phyloP scores from a whole-genome alignment of 768 basidiomycete species.

The Russula sp. region DNA sequence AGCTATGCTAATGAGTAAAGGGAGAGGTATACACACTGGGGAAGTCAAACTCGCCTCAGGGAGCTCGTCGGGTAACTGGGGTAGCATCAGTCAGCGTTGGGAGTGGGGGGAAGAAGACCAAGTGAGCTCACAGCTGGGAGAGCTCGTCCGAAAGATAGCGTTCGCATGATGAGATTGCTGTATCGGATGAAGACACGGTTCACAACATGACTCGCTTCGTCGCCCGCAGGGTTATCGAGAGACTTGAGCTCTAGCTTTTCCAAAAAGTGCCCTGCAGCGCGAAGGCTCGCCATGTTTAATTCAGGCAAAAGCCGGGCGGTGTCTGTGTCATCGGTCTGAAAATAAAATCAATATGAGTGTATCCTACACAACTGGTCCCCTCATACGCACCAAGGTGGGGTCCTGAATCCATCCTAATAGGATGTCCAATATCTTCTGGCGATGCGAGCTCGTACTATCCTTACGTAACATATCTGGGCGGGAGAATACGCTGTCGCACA shows the following conservation, averaged over 20 bases:
- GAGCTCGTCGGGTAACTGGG: slow-evolving; percentile 6
- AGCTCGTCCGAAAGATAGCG: slow-evolving; percentile 45
- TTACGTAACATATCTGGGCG: slow-evolving; percentile 59
- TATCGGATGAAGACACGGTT: slow-evolving; percentile 78
- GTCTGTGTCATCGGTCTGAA: slow-evolving; percentile 33
- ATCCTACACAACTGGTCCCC: not conserved
- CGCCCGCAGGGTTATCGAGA: slow-evolving; percentile 47
- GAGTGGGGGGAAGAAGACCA: not conserved
- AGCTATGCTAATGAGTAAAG: not conserved
- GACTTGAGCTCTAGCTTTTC: slow-evolving; percentile 65
- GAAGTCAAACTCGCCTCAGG: not conserved
- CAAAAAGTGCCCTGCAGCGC: slow-evolving; percentile 66
- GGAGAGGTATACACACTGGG: not conserved
- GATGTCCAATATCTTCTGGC: slow-evolving; percentile 67
- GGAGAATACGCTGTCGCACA: slow-evolving; percentile 62
- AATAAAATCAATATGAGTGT: not conserved
- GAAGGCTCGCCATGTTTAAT: slow-evolving; percentile 64
- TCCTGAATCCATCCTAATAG: slow-evolving; percentile 76
- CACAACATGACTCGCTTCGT: slow-evolving; percentile 61
- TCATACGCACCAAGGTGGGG: slow-evolving; percentile 38
- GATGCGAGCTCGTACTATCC: slow-evolving; percentile 49
- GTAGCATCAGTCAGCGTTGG: not conserved
- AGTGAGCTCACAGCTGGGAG: slow-evolving; percentile 30
- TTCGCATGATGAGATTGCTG: slow-evolving; percentile 54
- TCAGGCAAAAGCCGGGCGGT: slow-evolving; percentile 43